Percentiles rank a stretch among this genome's conserved stretches.
Evolutionary conservation across 768 basidiomycete species (phyloP).

Genomic region (Cystobasidium ongulense): DNA sequence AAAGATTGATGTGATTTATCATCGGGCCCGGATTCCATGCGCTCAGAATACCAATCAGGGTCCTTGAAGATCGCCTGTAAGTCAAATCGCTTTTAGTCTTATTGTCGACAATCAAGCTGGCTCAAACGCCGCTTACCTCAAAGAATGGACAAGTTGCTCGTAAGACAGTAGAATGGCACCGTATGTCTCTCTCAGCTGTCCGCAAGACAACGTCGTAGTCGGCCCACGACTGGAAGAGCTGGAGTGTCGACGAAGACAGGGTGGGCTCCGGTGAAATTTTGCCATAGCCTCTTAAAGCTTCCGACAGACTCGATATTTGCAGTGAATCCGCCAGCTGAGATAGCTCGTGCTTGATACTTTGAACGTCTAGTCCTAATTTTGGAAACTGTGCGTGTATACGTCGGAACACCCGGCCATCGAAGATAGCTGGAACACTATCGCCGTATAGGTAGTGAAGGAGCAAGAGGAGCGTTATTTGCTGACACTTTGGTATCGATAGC

Average conservation of each 20-base stretch:
- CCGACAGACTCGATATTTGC: slow-evolving; percentile 53
- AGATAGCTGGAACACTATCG: slow-evolving; percentile 69
- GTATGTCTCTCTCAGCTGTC: slow-evolving; percentile 59
- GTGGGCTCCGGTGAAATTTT: slow-evolving; percentile 55
- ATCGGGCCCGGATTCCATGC: slow-evolving; percentile 50
- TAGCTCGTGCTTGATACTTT: slow-evolving; percentile 59
- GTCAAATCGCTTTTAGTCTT: background rate
- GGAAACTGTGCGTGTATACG: slow-evolving; percentile 49
- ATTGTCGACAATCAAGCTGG: background rate
- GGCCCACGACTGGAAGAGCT: background rate
- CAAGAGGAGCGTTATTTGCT: slow-evolving; percentile 62
- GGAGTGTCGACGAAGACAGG: slow-evolving; percentile 51
- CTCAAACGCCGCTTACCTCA: slow-evolving; percentile 40
- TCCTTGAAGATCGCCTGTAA: slow-evolving; percentile 63
- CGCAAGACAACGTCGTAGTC: slow-evolving; percentile 60
- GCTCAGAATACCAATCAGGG: slow-evolving; percentile 64
- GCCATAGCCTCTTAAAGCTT: slow-evolving; percentile 56
- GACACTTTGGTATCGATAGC: slow-evolving; percentile 52
- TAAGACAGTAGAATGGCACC: slow-evolving; percentile 65
- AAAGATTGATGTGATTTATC: slow-evolving; percentile 50
- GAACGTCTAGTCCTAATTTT: slow-evolving; percentile 45
- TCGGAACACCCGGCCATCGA: slow-evolving; percentile 64
- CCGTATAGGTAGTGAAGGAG: slow-evolving; percentile 80
- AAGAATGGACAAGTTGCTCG: slow-evolving; percentile 78
- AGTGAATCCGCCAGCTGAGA: slow-evolving; percentile 55